Conservation (phyloP, 768 basidiomycete species). For the Termitomyces heimii region DNA sequence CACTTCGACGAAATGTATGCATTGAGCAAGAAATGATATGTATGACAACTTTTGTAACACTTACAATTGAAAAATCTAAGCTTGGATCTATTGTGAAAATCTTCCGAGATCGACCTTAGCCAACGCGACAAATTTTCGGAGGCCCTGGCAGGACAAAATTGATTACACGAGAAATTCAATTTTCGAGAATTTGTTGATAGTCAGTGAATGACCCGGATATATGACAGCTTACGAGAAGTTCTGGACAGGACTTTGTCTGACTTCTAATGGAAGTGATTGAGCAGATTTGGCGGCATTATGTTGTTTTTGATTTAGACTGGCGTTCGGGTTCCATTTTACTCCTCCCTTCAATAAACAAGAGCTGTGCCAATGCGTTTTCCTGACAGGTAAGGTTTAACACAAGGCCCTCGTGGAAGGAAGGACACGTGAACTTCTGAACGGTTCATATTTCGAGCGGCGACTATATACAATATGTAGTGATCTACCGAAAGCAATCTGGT, state of each 20-base stretch:
- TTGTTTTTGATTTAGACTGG: too few relatives aligned
- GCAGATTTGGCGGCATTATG: too few relatives aligned
- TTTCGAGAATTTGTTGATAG: too few relatives aligned
- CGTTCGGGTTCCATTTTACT: too few relatives aligned
- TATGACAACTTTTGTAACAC: neutral
- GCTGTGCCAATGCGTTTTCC: too few relatives aligned
- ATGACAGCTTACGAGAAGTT: too few relatives aligned
- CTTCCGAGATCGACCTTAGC: neutral
- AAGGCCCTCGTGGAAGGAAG: neutral
- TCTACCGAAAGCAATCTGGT: neutral
- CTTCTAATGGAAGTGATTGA: too few relatives aligned
- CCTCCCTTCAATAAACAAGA: too few relatives aligned
- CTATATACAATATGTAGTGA: neutral
- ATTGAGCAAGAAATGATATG: slow-evolving; percentile 5
- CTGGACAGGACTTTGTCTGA: too few relatives aligned
- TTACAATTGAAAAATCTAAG: neutral
- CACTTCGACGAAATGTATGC: slow-evolving; percentile 16
- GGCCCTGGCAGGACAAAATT: neutral
- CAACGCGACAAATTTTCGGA: neutral
- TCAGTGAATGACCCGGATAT: too few relatives aligned
- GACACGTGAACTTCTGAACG: neutral
- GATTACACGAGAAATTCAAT: too few relatives aligned
- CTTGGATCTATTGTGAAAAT: neutral
- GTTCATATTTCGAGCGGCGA: neutral
- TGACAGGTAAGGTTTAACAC: too few relatives aligned